These are phyloP conservation scores for Cutaneotrichosporon sp. DNA, from an alignment of 1,284 basidiomycete species.

Conservation along the genomic window DNA sequence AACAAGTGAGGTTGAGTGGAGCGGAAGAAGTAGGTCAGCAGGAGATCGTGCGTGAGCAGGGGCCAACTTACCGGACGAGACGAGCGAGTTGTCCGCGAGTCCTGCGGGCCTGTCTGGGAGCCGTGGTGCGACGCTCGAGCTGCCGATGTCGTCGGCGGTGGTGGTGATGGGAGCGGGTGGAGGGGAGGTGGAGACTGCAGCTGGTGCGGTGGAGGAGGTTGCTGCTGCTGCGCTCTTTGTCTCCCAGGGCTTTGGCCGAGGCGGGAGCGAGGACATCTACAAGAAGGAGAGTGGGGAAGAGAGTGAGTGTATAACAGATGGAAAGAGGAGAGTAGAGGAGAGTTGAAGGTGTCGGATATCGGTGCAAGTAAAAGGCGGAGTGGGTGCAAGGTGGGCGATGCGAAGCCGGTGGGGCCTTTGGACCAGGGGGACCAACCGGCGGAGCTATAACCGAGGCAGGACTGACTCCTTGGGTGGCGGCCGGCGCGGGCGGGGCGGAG, in stretches of 20 bases:
- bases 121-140: slow-evolving; percentile 34
- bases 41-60: neutral
- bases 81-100: slow-evolving; percentile 24
- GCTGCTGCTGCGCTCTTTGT: slow-evolving; percentile 27
- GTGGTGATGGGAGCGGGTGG: slow-evolving; percentile 33
- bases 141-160: slow-evolving; percentile 24
- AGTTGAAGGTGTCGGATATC: neutral
- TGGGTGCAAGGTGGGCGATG: neutral
- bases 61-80: slow-evolving; percentile 12
- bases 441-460: slow-evolving; percentile 1
- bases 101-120: slow-evolving; percentile 45
- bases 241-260: slow-evolving; percentile 50
- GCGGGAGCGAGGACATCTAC: slow-evolving; percentile 43
- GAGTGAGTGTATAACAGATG: neutral
- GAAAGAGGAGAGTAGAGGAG: neutral
- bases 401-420: neutral
- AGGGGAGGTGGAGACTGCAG: slow-evolving; percentile 18
- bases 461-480: neutral
- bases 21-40: slow-evolving; percentile 1
- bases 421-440: neutral
- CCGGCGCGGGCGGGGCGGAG: neutral
- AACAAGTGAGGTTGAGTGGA: neutral
- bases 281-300: slow-evolving; percentile 2
- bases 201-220: slow-evolving; percentile 14
- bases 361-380: neutral